Evolutionary conservation across 2,329 filamentous ascomycete genomes (phyloP), one percentile per base, ranked within the genome.

Genomic region (Paramyrothecium roridum): DNA sequence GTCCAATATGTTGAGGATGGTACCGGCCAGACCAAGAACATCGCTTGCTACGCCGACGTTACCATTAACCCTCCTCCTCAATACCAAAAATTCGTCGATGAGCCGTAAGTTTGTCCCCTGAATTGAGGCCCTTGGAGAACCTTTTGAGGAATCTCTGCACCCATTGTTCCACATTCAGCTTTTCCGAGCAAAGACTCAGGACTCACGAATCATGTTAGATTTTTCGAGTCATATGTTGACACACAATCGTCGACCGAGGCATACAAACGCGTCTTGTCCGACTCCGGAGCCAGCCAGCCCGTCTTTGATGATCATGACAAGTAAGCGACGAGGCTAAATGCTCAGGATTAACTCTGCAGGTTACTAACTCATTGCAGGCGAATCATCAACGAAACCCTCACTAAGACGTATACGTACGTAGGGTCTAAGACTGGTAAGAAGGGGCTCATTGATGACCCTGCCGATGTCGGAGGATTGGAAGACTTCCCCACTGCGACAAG

Each of bases 201-300:
- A 30, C 26, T 30, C 6, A 30, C 26, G 26, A 30, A 30, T 10
- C 10, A 30, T 30, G 26, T 10, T 19, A 57, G 57, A 11, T 72
- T 70, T 54, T 71, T 70, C 52, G 62, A 66, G 47, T 58, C 67
- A 6, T 58, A 63, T 34, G 65, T 70, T 10, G 59, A 64, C 3
- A 70, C 66, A 0, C 67, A 71, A 40, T 22, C 61, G 10, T 65
- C 68, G 1, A 66, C 61, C 2, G 69, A 72, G 37, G 69, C 69
- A 6, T 72, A 70, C 59, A 72, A 72, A 50, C 65, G 64, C 19
- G 69, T 72, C 1, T 60, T 71, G 20, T 70, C 67, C 23, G 69
- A 71, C 55, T 61, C 62, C 4, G 69, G 69, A 17, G 69, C 58
- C 13, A 63, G 61, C 16, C 66, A 68, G 48, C 69, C 69, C 2